Conservation (phyloP, 306 rosid genomes). For the Pterocarpus santalinus region DNA sequence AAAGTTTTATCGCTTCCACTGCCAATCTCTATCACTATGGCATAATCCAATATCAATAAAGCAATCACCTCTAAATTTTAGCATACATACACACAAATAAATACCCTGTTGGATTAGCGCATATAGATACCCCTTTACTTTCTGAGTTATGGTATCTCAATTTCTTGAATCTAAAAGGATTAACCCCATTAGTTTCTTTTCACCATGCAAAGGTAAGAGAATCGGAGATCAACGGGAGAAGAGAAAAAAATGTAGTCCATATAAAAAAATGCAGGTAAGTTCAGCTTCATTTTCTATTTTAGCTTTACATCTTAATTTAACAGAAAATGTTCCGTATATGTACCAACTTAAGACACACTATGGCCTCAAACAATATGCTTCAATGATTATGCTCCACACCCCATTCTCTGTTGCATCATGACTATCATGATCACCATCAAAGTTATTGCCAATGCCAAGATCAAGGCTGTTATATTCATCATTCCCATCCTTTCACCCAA, state of each 20-base stretch:
- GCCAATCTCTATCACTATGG: neutral
- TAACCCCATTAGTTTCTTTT: conserved; percentile 32
- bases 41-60: neutral
- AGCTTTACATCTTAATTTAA: neutral
- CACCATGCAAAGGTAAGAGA: conserved; percentile 68
- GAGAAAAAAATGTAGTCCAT: conserved; percentile 78
- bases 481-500: conserved; percentile 12
- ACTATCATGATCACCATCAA: conserved; percentile 46
- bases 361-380: conserved; percentile 48
- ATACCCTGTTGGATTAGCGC: conserved; percentile 2
- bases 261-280: conserved; percentile 87
- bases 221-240: conserved; percentile 75
- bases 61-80: neutral
- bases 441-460: conserved; percentile 42
- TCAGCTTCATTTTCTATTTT: conserved; percentile 24
- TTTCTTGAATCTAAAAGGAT: conserved; percentile 41
- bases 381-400: conserved; percentile 54
- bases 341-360: conserved; percentile 55
- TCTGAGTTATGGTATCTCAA: neutral
- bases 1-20: too few relatives aligned
- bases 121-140: conserved; percentile 25
- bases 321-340: conserved; percentile 43
- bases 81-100: too few relatives aligned
- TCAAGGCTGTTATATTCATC: conserved; percentile 33
- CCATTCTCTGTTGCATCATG: conserved; percentile 48